A percentile compares a stretch with the other conserved stretches of the same genome.
Evolutionary conservation across 2,329 filamentous ascomycete genomes (phyloP).

Genomic region (Beauveria bassiana): DNA sequence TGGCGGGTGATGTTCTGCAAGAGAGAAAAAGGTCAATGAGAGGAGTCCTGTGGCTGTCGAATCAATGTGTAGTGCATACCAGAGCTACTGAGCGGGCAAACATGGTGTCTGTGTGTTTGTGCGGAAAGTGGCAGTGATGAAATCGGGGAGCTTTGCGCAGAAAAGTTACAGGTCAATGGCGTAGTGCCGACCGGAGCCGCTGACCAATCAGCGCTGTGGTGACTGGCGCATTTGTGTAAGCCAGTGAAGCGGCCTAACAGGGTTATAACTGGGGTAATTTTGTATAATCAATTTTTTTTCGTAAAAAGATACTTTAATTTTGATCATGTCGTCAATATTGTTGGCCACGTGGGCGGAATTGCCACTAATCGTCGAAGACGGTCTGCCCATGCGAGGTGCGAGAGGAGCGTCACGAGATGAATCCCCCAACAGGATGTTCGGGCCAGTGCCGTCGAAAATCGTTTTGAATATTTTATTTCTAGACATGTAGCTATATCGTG

Average conservation of each 20-base stretch:
- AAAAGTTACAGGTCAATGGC: conserved; percentile 12
- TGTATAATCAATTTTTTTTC: neutral
- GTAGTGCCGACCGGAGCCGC: conserved; percentile 10
- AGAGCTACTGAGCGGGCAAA: conserved; percentile 19
- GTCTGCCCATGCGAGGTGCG: no score
- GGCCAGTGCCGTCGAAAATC: no score
- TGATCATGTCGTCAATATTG: no score
- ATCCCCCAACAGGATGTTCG: no score
- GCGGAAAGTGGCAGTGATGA: conserved; percentile 1
- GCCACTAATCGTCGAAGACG: no score
- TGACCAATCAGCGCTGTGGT: conserved; percentile 12
- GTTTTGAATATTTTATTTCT: no score
- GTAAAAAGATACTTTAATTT: no score
- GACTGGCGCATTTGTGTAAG: neutral
- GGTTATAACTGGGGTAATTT: neutral
- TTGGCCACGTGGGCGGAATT: no score
- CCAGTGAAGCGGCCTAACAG: neutral
- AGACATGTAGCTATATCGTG: no score
- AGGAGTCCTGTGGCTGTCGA: neutral
- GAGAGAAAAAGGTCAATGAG: neutral
- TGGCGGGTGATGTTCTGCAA: conserved; percentile 29
- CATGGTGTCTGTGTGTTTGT: conserved; percentile 15
- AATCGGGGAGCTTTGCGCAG: neutral
- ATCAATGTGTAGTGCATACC: conserved; percentile 12
- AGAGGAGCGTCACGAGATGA: no score